Evolutionary conservation across 345 rosid species (phyloP), one percentile per base, ranked within the genome.

Genomic region (Microthlaspi erraticum): DNA sequence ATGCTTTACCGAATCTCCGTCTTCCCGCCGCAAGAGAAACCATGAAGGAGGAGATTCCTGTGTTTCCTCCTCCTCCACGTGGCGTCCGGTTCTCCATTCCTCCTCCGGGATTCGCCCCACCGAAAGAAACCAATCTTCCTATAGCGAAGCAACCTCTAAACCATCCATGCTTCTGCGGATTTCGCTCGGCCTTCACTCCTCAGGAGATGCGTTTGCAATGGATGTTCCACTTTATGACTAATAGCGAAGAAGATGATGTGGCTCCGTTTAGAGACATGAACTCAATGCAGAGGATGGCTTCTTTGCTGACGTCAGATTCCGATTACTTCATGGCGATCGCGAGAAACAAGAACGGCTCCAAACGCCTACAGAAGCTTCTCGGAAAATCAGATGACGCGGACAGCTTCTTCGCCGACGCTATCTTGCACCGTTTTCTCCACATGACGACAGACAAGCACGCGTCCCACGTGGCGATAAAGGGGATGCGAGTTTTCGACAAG

Each of bases 401-500:
- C n/a, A 7, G 7, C 18, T 55, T 32, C 6, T 34, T 55, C 60
- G 16, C 7, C 13, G 26, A 3, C 23, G 20, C 26, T 32, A 55
- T 33, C 60, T 33, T 34, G 43, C 5, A 19, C 20, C 38, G 6
- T 6, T 53, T 52, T 36, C 37, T 12, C 57, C 4, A 29, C 17
- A 23, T 55, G 42, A 55, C 34, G 60, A 33, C 60, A 12, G 14
- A 57, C 31, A 57, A 36, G 44, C 5, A 36, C 44, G 62, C 44
- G 2, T 37, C 44, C 16, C 2, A 10, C 31, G n/a, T 57, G n/a
- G 44, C 45, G 10, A 23, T 57, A 10, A 29, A 31, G 8, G 44
- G n/a, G 1, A 4, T 57, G 10, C 3, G 60, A 13, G 36, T 60
- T 13, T 60, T 39, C 49, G 12, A 41, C 18, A 2, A 3, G 17